These are phyloP conservation scores for Cordyceps militaris DNA, from an alignment of 2,329 filamentous ascomycete genomes.

Conservation along the genomic window DNA sequence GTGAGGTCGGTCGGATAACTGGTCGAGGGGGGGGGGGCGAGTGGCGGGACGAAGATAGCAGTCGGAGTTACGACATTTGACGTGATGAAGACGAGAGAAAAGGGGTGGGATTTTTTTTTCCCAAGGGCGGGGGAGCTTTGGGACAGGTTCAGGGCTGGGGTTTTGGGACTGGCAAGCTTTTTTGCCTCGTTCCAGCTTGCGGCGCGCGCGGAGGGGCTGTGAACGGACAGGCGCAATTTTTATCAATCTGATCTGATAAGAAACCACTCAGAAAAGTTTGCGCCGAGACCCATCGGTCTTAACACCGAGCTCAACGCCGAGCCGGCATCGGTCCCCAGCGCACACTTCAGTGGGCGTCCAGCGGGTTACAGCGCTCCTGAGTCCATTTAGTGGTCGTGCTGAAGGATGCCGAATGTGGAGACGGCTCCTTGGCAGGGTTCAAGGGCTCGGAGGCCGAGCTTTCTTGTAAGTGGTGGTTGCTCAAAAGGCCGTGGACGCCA, in stretches of 20 bases:
- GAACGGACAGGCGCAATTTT: constrained; percentile 22
- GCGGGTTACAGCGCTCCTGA: not conserved
- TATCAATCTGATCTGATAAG: constrained; percentile 38
- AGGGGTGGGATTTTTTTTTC: not conserved
- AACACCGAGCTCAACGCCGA: constrained; percentile 14
- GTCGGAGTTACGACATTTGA: constrained; percentile 31
- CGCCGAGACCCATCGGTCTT: constrained; percentile 11
- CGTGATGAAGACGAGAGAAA: not conserved
- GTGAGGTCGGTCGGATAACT: not conserved
- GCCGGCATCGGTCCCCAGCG: constrained; percentile 12
- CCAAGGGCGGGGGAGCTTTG: not conserved
- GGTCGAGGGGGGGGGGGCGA: constrained; percentile 13
- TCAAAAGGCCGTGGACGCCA: not conserved
- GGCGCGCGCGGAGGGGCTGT: constrained; percentile 19
- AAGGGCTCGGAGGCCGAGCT: constrained; percentile 9
- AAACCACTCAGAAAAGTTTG: constrained; percentile 21
- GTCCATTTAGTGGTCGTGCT: not conserved
- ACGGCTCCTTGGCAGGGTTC: not conserved
- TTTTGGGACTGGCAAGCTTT: not conserved
- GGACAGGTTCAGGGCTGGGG: constrained; percentile 6
- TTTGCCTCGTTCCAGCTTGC: not conserved
- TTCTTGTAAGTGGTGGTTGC: not conserved
- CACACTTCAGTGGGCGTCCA: not conserved
- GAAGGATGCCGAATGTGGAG: not conserved
- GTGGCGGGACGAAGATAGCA: constrained; percentile 2